These are phyloP conservation scores for Quercus phellos DNA, from an alignment of 331 rosid species.

Conservation along the genomic window DNA sequence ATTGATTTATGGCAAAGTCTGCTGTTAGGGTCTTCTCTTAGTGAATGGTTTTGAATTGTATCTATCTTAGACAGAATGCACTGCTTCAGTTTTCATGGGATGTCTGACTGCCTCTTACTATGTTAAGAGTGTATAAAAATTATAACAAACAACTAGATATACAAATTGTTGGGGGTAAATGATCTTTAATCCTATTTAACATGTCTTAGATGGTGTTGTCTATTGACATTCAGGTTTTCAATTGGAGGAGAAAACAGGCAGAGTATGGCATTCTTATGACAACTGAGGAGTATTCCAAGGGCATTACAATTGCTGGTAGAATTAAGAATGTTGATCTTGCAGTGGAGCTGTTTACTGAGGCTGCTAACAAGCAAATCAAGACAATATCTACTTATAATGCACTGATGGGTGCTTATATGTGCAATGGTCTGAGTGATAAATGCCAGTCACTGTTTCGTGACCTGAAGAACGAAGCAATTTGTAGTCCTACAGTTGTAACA, in stretches of 20 bases:
- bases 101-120: background rate
- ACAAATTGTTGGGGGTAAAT: background rate
- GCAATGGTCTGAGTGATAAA: constrained; percentile 45
- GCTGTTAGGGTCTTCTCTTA: too few relatives aligned
- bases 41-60: background rate
- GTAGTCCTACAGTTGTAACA: constrained; percentile 48
- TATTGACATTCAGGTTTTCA: constrained; percentile 44
- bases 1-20: background rate
- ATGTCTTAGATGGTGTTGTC: background rate
- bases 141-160: background rate
- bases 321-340: constrained; percentile 49
- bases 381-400: constrained; percentile 63
- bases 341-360: constrained; percentile 51
- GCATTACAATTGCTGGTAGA: constrained; percentile 60
- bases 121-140: background rate
- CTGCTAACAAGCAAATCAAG: constrained; percentile 41
- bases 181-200: background rate
- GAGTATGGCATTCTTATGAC: constrained; percentile 27
- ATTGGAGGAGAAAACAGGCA: constrained; percentile 52
- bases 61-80: background rate
- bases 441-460: constrained; percentile 53
- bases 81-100: background rate
- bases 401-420: constrained; percentile 68
- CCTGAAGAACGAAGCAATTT: constrained; percentile 49
- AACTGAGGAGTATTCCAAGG: constrained; percentile 53